These are phyloP conservation scores for Xylaria telfairii DNA, from an alignment of 495 filamentous ascomycete genomes.

Conservation along the genomic window DNA sequence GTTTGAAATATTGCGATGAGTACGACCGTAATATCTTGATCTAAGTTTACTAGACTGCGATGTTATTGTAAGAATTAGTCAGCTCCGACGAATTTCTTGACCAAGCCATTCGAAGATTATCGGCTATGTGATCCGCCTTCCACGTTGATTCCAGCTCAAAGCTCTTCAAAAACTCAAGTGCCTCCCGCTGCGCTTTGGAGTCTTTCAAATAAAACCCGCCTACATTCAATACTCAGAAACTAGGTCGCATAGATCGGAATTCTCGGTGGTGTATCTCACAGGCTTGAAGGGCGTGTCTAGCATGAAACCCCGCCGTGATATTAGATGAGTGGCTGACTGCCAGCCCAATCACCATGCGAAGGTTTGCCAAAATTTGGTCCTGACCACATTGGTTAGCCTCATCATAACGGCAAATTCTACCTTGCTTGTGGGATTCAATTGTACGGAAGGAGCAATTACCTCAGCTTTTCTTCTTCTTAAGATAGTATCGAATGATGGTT, in stretches of 20 bases:
- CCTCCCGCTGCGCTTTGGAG: conserved; percentile 22
- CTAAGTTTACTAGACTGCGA: not conserved
- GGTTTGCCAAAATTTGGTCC: conserved; percentile 24
- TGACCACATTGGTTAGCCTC: not conserved
- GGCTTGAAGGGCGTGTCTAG: conserved; percentile 33
- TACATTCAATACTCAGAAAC: not conserved
- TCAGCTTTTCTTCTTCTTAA: conserved; percentile 8
- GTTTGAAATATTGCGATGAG: not conserved
- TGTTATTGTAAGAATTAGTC: not conserved
- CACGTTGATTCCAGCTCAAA: conserved; percentile 29
- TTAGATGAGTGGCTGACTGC: conserved; percentile 26
- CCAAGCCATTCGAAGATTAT: not conserved
- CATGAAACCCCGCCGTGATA: conserved; percentile 27
- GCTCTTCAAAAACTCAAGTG: conserved; percentile 7
- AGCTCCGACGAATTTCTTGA: not conserved
- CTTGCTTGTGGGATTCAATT: not conserved
- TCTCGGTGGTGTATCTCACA: conserved; percentile 13
- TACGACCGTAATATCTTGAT: not conserved
- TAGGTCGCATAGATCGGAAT: not conserved
- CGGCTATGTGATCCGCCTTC: conserved; percentile 1
- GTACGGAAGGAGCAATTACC: not conserved
- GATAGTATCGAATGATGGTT: not conserved
- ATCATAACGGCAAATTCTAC: not conserved
- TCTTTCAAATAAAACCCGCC: conserved; percentile 29
- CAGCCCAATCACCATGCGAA: conserved; percentile 22